Conservation (phyloP, 176 grass and related monocot species). For the Aegilops speltoides region DNA sequence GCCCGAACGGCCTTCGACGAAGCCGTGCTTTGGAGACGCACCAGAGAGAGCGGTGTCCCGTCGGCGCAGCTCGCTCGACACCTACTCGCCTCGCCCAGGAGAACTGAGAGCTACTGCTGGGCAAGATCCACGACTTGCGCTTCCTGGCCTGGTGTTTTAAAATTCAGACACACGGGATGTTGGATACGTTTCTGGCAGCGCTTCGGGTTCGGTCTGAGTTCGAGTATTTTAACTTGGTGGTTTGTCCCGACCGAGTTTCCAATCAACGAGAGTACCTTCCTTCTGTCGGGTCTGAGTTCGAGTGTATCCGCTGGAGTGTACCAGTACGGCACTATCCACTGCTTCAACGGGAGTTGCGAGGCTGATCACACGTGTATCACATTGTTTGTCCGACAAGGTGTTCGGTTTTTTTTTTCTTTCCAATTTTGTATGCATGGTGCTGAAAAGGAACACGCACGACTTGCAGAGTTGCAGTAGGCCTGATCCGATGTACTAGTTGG, state of each 20-base stretch:
- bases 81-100: not conserved
- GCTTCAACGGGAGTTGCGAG: not conserved
- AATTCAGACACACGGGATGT: not conserved
- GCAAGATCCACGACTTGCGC: slow-evolving; percentile 27
- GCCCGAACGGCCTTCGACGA: slow-evolving; percentile 25
- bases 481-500: not conserved
- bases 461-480: not conserved
- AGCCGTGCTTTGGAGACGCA: not conserved
- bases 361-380: not conserved
- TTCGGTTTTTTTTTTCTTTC: not conserved
- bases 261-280: too few relatives aligned
- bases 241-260: not conserved
- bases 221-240: not conserved
- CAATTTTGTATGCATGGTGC: not conserved
- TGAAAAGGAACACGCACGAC: too few relatives aligned
- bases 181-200: not conserved
- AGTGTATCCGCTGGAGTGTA: too few relatives aligned
- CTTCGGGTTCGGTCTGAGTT: not conserved
- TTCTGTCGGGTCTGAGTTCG: too few relatives aligned
- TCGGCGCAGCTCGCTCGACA: not conserved
- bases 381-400: not conserved
- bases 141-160: slow-evolving; percentile 7
- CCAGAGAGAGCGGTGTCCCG: too few relatives aligned
- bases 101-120: not conserved
- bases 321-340: too few relatives aligned